A percentile compares a stretch with the other conserved stretches of the same genome.
phyloP scores from a whole-genome alignment of 495 filamentous ascomycete genomes.

The Trichoderma reesei region DNA sequence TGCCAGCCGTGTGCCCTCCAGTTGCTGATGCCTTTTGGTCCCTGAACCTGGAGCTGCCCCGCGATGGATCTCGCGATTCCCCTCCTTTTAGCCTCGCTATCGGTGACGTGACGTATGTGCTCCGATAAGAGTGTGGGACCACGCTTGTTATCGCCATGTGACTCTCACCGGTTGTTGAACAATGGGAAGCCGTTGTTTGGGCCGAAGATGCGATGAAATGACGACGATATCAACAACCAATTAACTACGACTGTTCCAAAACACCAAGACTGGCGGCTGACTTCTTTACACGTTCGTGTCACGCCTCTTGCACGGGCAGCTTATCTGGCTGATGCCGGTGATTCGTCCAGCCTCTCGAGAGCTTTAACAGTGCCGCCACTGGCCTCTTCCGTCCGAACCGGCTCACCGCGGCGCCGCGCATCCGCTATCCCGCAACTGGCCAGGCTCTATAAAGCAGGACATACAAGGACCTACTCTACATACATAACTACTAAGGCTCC shows the following conservation, averaged over 20 bases:
- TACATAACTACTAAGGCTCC: neutral
- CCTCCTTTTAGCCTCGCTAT: neutral
- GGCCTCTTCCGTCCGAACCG: neutral
- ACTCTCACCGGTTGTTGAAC: neutral
- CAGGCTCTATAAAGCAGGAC: neutral
- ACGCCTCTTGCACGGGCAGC: neutral
- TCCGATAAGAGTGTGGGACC: constrained; percentile 12
- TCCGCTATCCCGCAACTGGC: neutral
- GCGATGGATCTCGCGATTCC: neutral
- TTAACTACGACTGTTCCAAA: neutral
- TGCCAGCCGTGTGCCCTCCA: too few species aligned
- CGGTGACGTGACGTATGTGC: neutral
- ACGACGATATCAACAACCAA: neutral
- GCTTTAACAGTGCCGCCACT: neutral
- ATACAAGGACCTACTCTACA: neutral
- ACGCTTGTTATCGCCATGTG: neutral
- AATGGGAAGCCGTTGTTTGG: neutral
- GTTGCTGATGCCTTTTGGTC: too few species aligned
- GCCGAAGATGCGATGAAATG: neutral
- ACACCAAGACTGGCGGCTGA: neutral
- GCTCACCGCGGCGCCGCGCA: neutral
- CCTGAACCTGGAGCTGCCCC: neutral
- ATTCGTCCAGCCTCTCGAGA: neutral
- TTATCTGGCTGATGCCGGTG: too few species aligned
- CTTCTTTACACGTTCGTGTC: neutral